Evolutionary conservation across 441 rosid species (phyloP).

Genomic region (Theobroma grandiflorum): DNA sequence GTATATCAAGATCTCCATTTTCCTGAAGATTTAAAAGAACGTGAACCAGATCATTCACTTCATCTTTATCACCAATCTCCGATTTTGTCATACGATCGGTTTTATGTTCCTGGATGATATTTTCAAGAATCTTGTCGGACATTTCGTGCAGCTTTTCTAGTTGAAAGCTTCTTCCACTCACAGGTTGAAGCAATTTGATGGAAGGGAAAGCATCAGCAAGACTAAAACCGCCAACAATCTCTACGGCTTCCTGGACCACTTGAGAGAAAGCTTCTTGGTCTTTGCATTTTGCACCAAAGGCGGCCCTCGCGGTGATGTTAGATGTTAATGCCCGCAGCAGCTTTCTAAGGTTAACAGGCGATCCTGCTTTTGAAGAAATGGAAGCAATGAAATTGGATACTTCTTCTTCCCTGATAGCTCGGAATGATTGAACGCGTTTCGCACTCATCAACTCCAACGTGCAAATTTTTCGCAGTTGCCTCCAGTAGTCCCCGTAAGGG

Average conservation of each 20-base stretch:
- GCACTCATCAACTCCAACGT: not conserved
- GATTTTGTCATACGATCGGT: not conserved
- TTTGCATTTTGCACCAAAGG: not conserved
- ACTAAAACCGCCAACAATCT: not conserved
- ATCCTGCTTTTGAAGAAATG: not conserved
- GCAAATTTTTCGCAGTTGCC: slow-evolving; percentile 8
- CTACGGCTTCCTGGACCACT: not conserved
- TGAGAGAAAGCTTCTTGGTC: not conserved
- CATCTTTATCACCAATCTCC: not conserved
- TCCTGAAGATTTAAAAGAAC: not conserved
- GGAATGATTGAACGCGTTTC: slow-evolving; percentile 1
- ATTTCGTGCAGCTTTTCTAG: not conserved
- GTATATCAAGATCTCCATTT: not conserved
- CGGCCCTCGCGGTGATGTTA: not conserved
- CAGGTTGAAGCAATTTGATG: not conserved
- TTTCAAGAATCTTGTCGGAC: not conserved
- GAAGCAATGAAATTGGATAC: not conserved
- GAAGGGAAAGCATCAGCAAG: not conserved
- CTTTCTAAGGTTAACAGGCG: not conserved
- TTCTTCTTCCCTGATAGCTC: not conserved
- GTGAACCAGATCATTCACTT: not conserved
- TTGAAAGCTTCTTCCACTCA: not conserved
- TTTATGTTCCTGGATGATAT: not conserved
- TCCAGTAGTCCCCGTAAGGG: slow-evolving; percentile 6
- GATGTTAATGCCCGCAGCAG: not conserved